A percentile compares a stretch with the other conserved stretches of the same genome.
Evolutionary conservation across 495 filamentous ascomycete species (phyloP).

Genomic region (Lasiosphaeria ovina): DNA sequence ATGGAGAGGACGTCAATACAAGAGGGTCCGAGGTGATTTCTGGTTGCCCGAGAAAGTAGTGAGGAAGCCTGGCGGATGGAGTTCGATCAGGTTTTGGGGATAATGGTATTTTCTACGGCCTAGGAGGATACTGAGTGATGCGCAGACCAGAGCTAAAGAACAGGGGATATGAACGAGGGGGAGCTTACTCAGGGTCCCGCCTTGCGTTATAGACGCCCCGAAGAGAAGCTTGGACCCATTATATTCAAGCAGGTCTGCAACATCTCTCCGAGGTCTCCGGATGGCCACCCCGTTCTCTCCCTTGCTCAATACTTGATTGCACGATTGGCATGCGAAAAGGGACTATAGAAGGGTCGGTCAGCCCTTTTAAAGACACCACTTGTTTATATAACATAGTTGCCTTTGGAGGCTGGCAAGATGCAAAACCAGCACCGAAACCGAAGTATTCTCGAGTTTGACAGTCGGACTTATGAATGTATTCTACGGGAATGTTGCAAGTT

Average conservation of each 20-base stretch:
- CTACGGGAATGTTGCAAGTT: too few species aligned
- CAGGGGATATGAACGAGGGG: slow-evolving; percentile 28
- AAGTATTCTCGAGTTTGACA: too few species aligned
- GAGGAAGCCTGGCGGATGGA: slow-evolving; percentile 21
- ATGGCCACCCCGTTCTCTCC: neutral
- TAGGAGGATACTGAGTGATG: slow-evolving; percentile 25
- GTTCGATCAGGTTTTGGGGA: slow-evolving; percentile 31
- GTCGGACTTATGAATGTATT: too few species aligned
- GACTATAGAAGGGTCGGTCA: too few species aligned
- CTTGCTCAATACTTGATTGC: neutral
- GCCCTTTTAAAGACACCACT: too few species aligned
- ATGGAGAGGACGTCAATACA: slow-evolving; percentile 1
- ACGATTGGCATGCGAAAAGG: too few species aligned
- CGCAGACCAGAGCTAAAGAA: slow-evolving; percentile 29
- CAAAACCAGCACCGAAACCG: too few species aligned
- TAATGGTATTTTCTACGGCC: slow-evolving; percentile 37
- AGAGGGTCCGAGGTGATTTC: slow-evolving; percentile 5
- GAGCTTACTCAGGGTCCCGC: slow-evolving; percentile 40
- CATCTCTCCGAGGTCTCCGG: slow-evolving; percentile 8
- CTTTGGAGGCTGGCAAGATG: too few species aligned
- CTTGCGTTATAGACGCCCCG: slow-evolving; percentile 22
- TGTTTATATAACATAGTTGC: too few species aligned
- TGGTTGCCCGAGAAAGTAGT: slow-evolving; percentile 17
- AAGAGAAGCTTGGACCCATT: slow-evolving; percentile 12
- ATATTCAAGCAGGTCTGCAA: slow-evolving; percentile 8